A percentile compares a stretch with the other conserved stretches of the same genome.
phyloP scores from a whole-genome alignment of 2,329 filamentous ascomycete species.

The Aspergillus ochraceus region DNA sequence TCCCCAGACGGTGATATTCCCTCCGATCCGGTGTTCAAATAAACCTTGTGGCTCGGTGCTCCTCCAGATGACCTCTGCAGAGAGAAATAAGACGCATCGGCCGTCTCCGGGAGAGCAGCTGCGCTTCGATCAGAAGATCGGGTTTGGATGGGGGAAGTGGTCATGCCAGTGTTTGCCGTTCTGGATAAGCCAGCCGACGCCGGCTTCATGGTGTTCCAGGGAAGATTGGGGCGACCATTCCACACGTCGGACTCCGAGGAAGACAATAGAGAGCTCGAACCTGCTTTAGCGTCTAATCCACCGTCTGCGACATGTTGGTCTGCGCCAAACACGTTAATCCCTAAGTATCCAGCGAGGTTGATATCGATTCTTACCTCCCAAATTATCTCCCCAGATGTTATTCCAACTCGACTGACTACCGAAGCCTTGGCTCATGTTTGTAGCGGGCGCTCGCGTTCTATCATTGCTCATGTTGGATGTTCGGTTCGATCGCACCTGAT shows the following conservation, averaged over 20 bases:
- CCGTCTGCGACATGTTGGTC: slow-evolving; percentile 30
- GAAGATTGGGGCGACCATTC: slow-evolving; percentile 51
- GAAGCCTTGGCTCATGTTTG: slow-evolving; percentile 46
- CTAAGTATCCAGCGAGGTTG: slow-evolving; percentile 11
- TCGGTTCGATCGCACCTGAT: slow-evolving; percentile 35
- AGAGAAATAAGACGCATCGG: slow-evolving; percentile 50
- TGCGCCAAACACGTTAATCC: slow-evolving; percentile 4
- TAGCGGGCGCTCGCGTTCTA: slow-evolving; percentile 37
- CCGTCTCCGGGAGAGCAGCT: slow-evolving; percentile 42
- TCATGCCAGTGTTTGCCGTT: slow-evolving; percentile 47
- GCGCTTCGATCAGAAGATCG: slow-evolving; percentile 50
- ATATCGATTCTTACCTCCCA: slow-evolving; percentile 38
- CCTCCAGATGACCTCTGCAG: slow-evolving; percentile 43
- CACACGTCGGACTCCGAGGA: slow-evolving; percentile 69
- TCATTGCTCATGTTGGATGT: slow-evolving; percentile 42
- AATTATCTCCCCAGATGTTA: slow-evolving; percentile 54
- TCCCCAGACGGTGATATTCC: slow-evolving; percentile 37
- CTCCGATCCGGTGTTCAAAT: slow-evolving; percentile 34
- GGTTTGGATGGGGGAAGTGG: slow-evolving; percentile 60
- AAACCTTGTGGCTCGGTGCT: slow-evolving; percentile 30
- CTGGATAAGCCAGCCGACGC: slow-evolving; percentile 46
- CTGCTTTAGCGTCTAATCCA: slow-evolving; percentile 58
- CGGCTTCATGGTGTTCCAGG: slow-evolving; percentile 60
- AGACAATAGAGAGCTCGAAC: slow-evolving; percentile 67
- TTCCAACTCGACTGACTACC: slow-evolving; percentile 45